Conservation (phyloP, 2,329 filamentous ascomycete species). For the Berkeleyomyces rouxiae region DNA sequence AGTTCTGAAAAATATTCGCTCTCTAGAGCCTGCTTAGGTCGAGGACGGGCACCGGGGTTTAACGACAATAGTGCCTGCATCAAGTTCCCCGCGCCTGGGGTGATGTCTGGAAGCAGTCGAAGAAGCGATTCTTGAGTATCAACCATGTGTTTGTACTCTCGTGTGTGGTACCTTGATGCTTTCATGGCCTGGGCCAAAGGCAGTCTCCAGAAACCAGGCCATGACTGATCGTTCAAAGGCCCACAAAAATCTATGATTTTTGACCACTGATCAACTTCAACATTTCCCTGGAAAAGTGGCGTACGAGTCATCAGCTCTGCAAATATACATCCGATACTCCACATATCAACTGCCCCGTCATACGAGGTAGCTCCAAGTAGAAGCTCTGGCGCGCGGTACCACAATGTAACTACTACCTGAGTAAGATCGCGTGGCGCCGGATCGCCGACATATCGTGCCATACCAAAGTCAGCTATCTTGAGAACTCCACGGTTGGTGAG, state of each 20-base stretch:
- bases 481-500: constrained; percentile 89
- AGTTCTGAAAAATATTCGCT: constrained; percentile 82
- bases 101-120: constrained; percentile 66
- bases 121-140: constrained; percentile 39
- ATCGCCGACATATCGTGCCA: constrained; percentile 78
- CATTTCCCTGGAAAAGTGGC: constrained; percentile 71
- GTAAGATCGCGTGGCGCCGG: constrained; percentile 63
- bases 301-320: constrained; percentile 74
- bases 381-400: constrained; percentile 88
- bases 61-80: constrained; percentile 55
- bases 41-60: constrained; percentile 55
- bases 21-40: constrained; percentile 54
- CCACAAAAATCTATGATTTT: constrained; percentile 84
- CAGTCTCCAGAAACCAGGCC: constrained; percentile 74
- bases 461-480: constrained; percentile 95
- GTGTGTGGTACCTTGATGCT: constrained; percentile 32
- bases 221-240: constrained; percentile 62
- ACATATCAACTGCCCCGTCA: constrained; percentile 69
- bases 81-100: constrained; percentile 53
- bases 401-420: constrained; percentile 86
- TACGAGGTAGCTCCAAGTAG: constrained; percentile 68
- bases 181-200: constrained; percentile 72
- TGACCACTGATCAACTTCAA: constrained; percentile 79
- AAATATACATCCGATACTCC: constrained; percentile 93
- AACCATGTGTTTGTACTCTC: constrained; percentile 22